Percentiles rank a stretch among this genome's conserved stretches.
These are phyloP conservation scores for Scalesia atractyloides DNA, from an alignment of 129 eudicot genomes.

Conservation along the genomic window DNA sequence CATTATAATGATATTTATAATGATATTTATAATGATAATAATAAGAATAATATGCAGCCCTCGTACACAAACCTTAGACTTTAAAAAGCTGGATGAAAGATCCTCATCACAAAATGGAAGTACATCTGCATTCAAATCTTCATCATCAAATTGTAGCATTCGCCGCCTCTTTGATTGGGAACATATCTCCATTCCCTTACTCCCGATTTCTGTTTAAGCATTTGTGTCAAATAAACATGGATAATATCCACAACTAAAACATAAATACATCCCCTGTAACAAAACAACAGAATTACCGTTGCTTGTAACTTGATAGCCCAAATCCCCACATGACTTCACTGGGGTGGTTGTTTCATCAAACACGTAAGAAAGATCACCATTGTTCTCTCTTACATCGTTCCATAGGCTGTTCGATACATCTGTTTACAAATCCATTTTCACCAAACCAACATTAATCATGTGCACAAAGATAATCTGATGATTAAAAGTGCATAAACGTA, in stretches of 20 bases:
- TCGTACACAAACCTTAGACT: conserved; percentile 64
- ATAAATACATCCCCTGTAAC: conserved; percentile 1
- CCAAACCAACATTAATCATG: conserved; percentile 15
- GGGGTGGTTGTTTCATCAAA: conserved; percentile 81
- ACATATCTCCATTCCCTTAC: conserved; percentile 48
- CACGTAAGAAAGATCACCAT: conserved; percentile 49
- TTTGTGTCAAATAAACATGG: conserved; percentile 13
- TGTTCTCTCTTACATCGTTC: conserved; percentile 48
- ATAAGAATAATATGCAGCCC: not conserved
- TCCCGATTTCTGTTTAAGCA: conserved; percentile 41
- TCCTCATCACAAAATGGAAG: conserved; percentile 59
- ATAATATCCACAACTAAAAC: not conserved
- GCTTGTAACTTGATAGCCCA: conserved; percentile 48
- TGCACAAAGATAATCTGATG: not conserved
- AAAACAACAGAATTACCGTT: conserved; percentile 37
- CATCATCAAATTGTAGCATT: conserved; percentile 74
- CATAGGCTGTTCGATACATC: conserved; percentile 54
- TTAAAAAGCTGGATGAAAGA: conserved; percentile 46
- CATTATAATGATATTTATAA: not conserved
- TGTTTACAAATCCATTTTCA: conserved; percentile 31
- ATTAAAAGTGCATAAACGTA: not conserved
- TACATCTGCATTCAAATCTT: conserved; percentile 41
- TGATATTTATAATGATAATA: not conserved
- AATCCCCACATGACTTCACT: conserved; percentile 74
- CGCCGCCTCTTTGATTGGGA: conserved; percentile 86